phyloP scores from a whole-genome alignment of 2,329 filamentous ascomycete species.

The Aureobasidium sp. region DNA sequence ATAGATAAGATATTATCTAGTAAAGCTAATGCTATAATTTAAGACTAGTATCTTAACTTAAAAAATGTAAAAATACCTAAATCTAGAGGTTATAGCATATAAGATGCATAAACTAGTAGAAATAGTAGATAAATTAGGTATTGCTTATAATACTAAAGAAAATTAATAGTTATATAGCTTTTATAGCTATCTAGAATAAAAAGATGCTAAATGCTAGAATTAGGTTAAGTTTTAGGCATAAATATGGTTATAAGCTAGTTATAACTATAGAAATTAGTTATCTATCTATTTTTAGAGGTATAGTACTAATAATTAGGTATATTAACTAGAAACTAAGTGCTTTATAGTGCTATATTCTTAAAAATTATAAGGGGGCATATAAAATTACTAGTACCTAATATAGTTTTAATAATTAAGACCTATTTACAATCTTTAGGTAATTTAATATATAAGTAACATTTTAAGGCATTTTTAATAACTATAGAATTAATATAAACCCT shows the following conservation, averaged over 20 bases:
- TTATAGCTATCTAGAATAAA: background rate
- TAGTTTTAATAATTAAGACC: constrained; percentile 2
- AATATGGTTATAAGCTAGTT: background rate
- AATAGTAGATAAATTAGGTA: background rate
- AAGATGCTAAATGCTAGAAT: background rate
- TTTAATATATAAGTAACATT: background rate
- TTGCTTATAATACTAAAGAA: background rate
- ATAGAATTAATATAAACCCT: background rate
- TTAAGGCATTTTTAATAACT: background rate
- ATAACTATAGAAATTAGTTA: background rate
- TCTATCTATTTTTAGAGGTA: background rate
- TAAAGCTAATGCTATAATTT: background rate
- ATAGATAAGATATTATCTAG: background rate
- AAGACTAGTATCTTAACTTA: background rate
- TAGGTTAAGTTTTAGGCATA: background rate
- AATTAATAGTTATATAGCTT: background rate
- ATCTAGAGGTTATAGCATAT: background rate
- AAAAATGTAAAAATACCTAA: background rate
- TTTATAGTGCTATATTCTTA: background rate
- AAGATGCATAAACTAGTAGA: background rate
- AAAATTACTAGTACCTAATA: background rate
- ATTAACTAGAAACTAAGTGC: background rate
- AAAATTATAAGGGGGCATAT: constrained; percentile 7
- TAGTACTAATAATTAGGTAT: background rate
- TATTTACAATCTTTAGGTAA: background rate